Evolutionary conservation across 2,329 filamentous ascomycete species (phyloP), one percentile per base, ranked within the genome.

Genomic region (Clarireedia monteithiana): DNA sequence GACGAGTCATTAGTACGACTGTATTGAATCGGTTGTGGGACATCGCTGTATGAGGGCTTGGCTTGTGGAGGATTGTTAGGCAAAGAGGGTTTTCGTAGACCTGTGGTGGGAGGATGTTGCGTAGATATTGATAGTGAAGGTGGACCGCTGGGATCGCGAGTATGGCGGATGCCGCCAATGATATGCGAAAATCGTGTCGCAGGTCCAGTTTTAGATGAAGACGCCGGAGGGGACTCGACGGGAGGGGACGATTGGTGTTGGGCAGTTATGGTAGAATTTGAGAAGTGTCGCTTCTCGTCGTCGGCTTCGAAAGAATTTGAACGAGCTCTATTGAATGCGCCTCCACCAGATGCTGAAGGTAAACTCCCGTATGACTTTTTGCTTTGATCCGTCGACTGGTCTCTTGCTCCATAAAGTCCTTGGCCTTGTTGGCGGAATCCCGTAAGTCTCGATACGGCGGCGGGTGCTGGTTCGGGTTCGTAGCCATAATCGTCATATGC

Each of bases 291-390:
- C 57, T 72, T 69, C 64, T 82, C 79, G 55, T 81, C 78, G 55
- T 77, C 77, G 1, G 70, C 69, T 59, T 81, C 78, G 61, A 82
- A 83, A 24, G 80, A 82, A 60, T 78, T 75, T 56, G 66, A 46
- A 59, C 69, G 62, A 24, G 53, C 57, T 48, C 62, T 58, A 27
- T 45, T 60, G 34, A 61, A 58, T 48, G 39, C 52, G 52, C 46
- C 36, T 12, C 39, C 45, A 15, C 53, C 57, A 10, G 64, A 64
- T 20, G 64, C 46, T n/a, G 62, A 47, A 27, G 67, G 66, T 15
- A 70, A 56, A 10, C 66, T 64, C 30, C 68, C 66, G 63, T 69
- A 68, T 48, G 58, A 61, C 60, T 65, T 69, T 40, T 64, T 62
- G 17, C 48, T 60, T 17, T 62, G 59, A 23, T 42, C 53, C 20